Conservation (phyloP, 73 alveolate genomes). For the Tetrahymena malaccensis region DNA sequence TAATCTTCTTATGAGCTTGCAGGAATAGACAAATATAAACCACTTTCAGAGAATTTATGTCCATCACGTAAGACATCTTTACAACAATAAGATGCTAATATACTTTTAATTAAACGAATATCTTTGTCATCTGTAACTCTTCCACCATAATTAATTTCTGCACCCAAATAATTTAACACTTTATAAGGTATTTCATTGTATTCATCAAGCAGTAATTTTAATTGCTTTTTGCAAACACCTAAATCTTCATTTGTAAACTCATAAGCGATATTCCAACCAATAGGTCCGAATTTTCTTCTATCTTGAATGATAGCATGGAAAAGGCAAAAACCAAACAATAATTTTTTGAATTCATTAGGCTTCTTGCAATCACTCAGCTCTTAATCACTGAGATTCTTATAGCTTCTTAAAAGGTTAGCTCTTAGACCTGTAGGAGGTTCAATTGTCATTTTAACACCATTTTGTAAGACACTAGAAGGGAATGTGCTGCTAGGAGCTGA, state of each 20-base stretch:
- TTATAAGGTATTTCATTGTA: conserved; percentile 87
- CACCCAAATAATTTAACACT: conserved; percentile 83
- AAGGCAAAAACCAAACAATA: conserved; percentile 96
- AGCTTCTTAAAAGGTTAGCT: conserved; percentile 87
- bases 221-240: conserved; percentile 84
- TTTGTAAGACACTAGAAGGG: conserved; percentile 81
- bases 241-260: conserved; percentile 93
- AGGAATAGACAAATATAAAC: conserved; percentile 77
- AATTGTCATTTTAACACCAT: conserved; percentile 86
- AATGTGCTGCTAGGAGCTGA: conserved; percentile 87
- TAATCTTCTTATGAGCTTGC: conserved; percentile 84
- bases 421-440: conserved; percentile 96
- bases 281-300: conserved; percentile 96
- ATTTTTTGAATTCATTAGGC: conserved; percentile 79
- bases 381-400: conserved; percentile 85
- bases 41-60: conserved; percentile 87
- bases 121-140: conserved; percentile 96
- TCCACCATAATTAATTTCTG: conserved; percentile 95
- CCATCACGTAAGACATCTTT: conserved; percentile 79
- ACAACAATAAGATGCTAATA: conserved; percentile 79
- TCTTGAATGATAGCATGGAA: conserved; percentile 99
- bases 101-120: conserved; percentile 84
- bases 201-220: conserved; percentile 88
- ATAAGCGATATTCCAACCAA: conserved; percentile 95
- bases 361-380: conserved; percentile 96